Conservation (phyloP, 305 asterid species). For the Andrographis paniculata region DNA sequence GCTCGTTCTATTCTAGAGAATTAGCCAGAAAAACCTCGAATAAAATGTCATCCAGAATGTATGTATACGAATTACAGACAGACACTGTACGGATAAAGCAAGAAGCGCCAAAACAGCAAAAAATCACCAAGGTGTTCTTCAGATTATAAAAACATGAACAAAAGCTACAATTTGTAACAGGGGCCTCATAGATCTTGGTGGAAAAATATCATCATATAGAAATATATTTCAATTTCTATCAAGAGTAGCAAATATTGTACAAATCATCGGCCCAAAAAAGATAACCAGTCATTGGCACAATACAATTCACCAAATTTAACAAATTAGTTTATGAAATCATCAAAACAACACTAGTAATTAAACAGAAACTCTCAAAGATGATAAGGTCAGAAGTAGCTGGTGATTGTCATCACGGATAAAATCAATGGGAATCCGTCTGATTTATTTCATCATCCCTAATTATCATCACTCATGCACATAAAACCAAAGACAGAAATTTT, state of each 20-base stretch:
- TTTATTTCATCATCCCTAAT: constrained; percentile 34
- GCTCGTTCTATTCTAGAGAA: no score
- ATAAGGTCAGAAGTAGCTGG: constrained; percentile 42
- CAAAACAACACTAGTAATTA: not conserved
- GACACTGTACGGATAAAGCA: no score
- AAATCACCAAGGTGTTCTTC: no score
- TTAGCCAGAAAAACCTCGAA: no score
- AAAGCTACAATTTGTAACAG: not conserved
- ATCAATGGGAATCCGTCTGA: constrained; percentile 46
- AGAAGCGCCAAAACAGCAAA: no score
- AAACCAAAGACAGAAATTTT: not conserved
- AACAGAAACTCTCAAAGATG: not conserved
- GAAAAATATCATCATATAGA: constrained; percentile 32
- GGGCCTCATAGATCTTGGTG: constrained; percentile 57
- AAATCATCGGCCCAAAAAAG: constrained; percentile 28
- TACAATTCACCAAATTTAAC: not conserved
- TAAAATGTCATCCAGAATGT: no score
- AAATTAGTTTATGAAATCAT: not conserved
- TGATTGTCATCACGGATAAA: constrained; percentile 20
- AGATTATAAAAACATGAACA: not conserved
- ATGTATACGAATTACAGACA: no score
- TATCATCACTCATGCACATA: not conserved
- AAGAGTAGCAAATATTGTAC: constrained; percentile 49
- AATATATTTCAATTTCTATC: constrained; percentile 19
- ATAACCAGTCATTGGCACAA: not conserved